Conservation (phyloP, 2,329 filamentous ascomycete species). For the Trichocomaceae sp. region DNA sequence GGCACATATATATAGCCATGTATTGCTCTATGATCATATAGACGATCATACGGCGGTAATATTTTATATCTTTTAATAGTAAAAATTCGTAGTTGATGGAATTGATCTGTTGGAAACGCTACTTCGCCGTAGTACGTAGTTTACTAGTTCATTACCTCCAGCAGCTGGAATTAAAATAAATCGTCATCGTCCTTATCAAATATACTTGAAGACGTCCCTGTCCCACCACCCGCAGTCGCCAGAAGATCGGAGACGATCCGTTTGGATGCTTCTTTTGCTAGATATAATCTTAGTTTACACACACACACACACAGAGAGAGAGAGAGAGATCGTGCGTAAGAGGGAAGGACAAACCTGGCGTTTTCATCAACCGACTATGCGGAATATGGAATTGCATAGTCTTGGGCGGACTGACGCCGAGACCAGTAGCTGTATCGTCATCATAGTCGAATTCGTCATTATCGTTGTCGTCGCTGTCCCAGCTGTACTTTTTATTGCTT, state of each 20-base stretch:
- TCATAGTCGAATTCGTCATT: constrained; percentile 19
- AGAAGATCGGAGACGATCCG: constrained; percentile 45
- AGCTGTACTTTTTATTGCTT: constrained; percentile 33
- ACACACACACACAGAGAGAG: background rate
- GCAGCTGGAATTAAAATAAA: constrained; percentile 1
- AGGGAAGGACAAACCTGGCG: constrained; percentile 35
- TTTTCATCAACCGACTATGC: constrained; percentile 44
- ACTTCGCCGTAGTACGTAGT: too few relatives aligned
- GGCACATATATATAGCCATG: too few relatives aligned
- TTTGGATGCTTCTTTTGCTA: constrained; percentile 45
- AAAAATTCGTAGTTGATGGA: too few relatives aligned
- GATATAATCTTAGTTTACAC: background rate
- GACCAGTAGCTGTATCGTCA: constrained; percentile 48
- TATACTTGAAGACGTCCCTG: constrained; percentile 26
- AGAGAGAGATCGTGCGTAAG: too few relatives aligned
- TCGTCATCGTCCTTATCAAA: background rate
- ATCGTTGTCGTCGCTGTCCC: constrained; percentile 66
- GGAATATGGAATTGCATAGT: constrained; percentile 50
- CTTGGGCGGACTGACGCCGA: constrained; percentile 84
- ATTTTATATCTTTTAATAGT: too few relatives aligned
- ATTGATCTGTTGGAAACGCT: too few relatives aligned
- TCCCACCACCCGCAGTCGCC: constrained; percentile 35
- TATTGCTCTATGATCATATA: too few relatives aligned
- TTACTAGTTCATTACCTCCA: too few relatives aligned
- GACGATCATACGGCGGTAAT: too few relatives aligned